Base-by-base conservation (phyloP, 257 asterid species). In the Solanum phureja region DNA sequence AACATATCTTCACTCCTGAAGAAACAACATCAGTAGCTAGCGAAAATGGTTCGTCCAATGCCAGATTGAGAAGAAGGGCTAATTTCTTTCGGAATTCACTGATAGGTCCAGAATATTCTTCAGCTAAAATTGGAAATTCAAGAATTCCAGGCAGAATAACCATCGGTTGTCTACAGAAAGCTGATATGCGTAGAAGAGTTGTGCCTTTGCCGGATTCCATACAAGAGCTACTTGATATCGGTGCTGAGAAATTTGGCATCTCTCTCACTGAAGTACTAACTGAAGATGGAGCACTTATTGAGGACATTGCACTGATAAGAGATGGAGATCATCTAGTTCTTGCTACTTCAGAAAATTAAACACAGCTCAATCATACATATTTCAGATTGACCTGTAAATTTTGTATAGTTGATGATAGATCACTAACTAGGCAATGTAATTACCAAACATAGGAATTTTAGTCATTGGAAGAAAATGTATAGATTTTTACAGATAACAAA, bases 271-370 rank as follows among this genome's bases (percentile, higher is more conserved):
- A 72, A 88, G 91, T 96, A 74, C 76, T 90, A 46, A 90, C 93
- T 1, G 88, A 87, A 86, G 94, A 92, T 11, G 96, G 99, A 86
- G 94, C 93, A 49, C 85, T 88, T 88, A 83, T 95, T 29, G 97
- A 95, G 84, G 98, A 94, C 21, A 77, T 91, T 60, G 91, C 24
- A 34, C 91, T 93, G 3, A 87, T 95, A 42, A 91, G 99, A 89
- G 99, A 96, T 38, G 95, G 94, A 3, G 98, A 96, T 92, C 94
- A 92, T 89, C 93, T 96, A 18, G 64, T 92, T 82, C 91, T 94
- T 86, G 91, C 92, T 84, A 60, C 88, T 83, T 24, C 31, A 77
- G 86, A 81, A 77, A 88, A 73, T 10, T 40, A 85, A n/a, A 46
- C 37, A 85, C 11, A 75, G 37, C 37, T 66, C 34, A 37, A 74